phyloP scores from a whole-genome alignment of 192 early-diverging fungal genomes.

The Backusella parvicylindrica region DNA sequence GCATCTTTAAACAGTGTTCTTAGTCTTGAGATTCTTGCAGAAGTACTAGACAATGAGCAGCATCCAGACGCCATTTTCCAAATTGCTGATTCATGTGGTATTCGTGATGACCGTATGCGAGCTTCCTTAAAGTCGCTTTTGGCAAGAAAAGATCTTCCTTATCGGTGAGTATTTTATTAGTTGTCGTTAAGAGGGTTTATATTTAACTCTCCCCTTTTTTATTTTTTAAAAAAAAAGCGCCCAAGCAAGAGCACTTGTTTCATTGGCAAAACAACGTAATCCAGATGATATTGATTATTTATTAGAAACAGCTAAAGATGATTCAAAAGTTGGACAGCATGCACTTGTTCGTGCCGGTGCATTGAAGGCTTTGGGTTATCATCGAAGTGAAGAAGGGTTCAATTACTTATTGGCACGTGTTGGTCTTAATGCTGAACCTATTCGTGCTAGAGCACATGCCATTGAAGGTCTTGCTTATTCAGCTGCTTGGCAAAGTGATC shows the following conservation, averaged over 20 bases:
- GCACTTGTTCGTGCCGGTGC: slow-evolving; percentile 34
- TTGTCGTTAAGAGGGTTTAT: not conserved
- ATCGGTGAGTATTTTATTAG: not conserved
- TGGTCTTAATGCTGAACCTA: not conserved
- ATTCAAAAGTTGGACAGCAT: slow-evolving; percentile 35
- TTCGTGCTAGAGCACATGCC: not conserved
- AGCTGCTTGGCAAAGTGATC: slow-evolving; percentile 19
- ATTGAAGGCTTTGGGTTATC: slow-evolving; percentile 34
- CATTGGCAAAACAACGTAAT: slow-evolving; percentile 42
- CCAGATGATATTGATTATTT: slow-evolving; percentile 39
- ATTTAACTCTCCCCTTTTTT: not conserved
- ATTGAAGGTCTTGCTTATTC: not conserved
- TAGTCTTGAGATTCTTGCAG: slow-evolving; percentile 36
- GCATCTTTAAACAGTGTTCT: slow-evolving; percentile 25
- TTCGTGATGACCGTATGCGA: not conserved
- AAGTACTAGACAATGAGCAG: slow-evolving; percentile 36
- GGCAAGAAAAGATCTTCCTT: not conserved
- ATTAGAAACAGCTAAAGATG: slow-evolving; percentile 34
- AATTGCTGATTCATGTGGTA: slow-evolving; percentile 1
- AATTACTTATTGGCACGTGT: slow-evolving; percentile 29
- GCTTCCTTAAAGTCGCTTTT: not conserved
- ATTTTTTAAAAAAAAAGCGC: slow-evolving; percentile 7
- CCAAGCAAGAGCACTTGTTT: slow-evolving; percentile 22
- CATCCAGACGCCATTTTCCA: slow-evolving; percentile 30
- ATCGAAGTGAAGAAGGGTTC: slow-evolving; percentile 38